phyloP scores from a whole-genome alignment of 2,329 filamentous ascomycete genomes.

The Hirsutella rhossiliensis region DNA sequence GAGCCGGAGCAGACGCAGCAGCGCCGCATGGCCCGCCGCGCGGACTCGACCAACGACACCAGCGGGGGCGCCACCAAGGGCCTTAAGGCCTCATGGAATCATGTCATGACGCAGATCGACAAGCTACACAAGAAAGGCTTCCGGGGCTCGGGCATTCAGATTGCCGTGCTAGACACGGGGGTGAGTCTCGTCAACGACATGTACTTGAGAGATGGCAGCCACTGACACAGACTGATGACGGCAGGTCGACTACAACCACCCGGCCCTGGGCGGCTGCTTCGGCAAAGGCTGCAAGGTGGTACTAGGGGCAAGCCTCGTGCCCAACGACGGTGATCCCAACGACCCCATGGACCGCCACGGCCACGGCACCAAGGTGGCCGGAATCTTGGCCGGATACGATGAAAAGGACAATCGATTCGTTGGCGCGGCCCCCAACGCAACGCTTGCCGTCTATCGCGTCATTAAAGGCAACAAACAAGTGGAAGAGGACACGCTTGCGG shows the following conservation, averaged over 20 bases:
- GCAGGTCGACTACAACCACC: constrained; percentile 48
- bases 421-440: constrained; percentile 2
- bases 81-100: constrained; percentile 27
- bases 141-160: constrained; percentile 38
- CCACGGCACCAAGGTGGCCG: constrained; percentile 5
- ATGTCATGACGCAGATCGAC: constrained; percentile 44
- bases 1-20: too few species aligned
- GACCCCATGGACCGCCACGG: constrained; percentile 2
- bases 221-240: too few species aligned
- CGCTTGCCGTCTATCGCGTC: constrained; percentile 1
- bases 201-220: too few species aligned
- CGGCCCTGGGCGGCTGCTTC: constrained; percentile 42
- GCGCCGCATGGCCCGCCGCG: too few species aligned
- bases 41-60: too few species aligned
- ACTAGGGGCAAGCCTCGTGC: not conserved
- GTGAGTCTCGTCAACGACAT: constrained; percentile 25
- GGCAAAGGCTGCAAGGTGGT: constrained; percentile 18
- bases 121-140: constrained; percentile 36
- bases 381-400: constrained; percentile 1
- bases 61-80: not conserved
- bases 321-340: not conserved
- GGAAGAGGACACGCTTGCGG: constrained; percentile 1
- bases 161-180: constrained; percentile 42
- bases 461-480: not conserved
- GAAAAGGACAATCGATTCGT: not conserved